A percentile compares a stretch with the other conserved stretches of the same genome.
Conservation (phyloP, 2,329 filamentous ascomycete genomes). For the Huntiella savannae region DNA sequence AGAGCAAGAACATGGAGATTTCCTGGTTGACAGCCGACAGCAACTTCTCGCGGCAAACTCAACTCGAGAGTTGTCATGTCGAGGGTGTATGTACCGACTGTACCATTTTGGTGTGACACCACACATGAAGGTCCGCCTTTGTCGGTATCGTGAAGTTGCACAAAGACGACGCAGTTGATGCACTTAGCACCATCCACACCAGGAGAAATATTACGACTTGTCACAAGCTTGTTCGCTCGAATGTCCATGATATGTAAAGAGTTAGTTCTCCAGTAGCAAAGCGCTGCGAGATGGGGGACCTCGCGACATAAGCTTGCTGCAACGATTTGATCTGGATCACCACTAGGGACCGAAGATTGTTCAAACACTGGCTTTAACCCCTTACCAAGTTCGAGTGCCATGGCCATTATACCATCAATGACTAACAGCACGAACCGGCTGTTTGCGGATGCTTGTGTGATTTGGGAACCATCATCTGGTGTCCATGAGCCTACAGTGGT, state of each 20-base stretch:
- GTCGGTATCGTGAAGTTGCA: slow-evolving; percentile 50
- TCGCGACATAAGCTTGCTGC: slow-evolving; percentile 58
- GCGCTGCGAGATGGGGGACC: slow-evolving; percentile 47
- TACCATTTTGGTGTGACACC: slow-evolving; percentile 80
- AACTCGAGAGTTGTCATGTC: neutral
- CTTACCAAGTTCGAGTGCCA: slow-evolving; percentile 44
- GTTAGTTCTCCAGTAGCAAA: slow-evolving; percentile 78
- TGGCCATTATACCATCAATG: slow-evolving; percentile 51
- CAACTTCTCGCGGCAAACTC: slow-evolving; percentile 47
- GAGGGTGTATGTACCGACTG: slow-evolving; percentile 65
- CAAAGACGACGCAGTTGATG: slow-evolving; percentile 63
- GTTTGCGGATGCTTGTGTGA: slow-evolving; percentile 66
- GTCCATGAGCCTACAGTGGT: neutral
- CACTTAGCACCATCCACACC: slow-evolving; percentile 54
- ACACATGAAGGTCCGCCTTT: slow-evolving; percentile 53
- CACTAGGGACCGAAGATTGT: neutral
- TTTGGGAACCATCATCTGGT: slow-evolving; percentile 18
- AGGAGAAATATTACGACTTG: slow-evolving; percentile 41
- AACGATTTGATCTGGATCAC: slow-evolving; percentile 51
- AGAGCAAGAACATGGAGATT: slow-evolving; percentile 61
- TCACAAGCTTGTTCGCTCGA: slow-evolving; percentile 42
- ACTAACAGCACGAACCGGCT: slow-evolving; percentile 51
- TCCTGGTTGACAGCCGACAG: slow-evolving; percentile 43
- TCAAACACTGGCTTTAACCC: neutral
- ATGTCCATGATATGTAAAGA: slow-evolving; percentile 57